Base-by-base conservation (phyloP, 2,329 filamentous ascomycete genomes). In the Pseudogymnoascus sp. region DNA sequence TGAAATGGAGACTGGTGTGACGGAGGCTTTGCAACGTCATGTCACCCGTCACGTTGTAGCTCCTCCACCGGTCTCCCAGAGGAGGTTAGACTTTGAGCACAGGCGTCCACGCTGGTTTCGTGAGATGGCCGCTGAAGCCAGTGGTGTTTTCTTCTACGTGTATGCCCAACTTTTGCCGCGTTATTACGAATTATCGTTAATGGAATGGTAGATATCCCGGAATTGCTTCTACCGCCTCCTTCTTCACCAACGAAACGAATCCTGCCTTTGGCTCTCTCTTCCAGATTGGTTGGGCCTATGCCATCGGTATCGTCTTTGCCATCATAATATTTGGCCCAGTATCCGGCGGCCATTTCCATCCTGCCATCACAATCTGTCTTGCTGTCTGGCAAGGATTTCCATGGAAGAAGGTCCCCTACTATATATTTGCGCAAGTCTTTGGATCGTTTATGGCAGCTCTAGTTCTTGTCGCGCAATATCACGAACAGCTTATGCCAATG, bases 101-200 rank as follows among this genome's bases (percentile, higher is more conserved):
- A 63, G 72, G 2, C 75, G 82, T 58, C 82, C 82, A 9, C 74
- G 80, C 63, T 80, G 79, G 76, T 71, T 84, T 38, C 74, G 82
- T 60, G 81, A 85, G 68, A 81, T 80, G 73, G 74, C 80, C 65
- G 82, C 80, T 3, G 82, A 85, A 69, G 80, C 80, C 3, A 80
- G 80, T 0, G 82, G 82, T 2, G 81, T 84, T 3, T 84, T 84
- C 74, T 81, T 82, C 68, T 83, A 81, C 68, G 79, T 80, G 71
- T 76, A 62, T 60, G 70, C 67, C 7, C 17, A 17, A n/a, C 27
- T 33, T 5, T 21, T 27, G 3, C 15, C 44, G n/a, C 5, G 4
- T 5, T 15, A 29, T 25, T 27, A 25, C n/a, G 41, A 55, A 29
- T 3, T 12, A 8, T 10, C 12, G 29, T 25, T 17, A 13, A 41